Percentiles rank a stretch among this genome's conserved stretches.
Evolutionary conservation across 2,329 filamentous ascomycete genomes (phyloP).

Genomic region (Plenodomus biglobosus): DNA sequence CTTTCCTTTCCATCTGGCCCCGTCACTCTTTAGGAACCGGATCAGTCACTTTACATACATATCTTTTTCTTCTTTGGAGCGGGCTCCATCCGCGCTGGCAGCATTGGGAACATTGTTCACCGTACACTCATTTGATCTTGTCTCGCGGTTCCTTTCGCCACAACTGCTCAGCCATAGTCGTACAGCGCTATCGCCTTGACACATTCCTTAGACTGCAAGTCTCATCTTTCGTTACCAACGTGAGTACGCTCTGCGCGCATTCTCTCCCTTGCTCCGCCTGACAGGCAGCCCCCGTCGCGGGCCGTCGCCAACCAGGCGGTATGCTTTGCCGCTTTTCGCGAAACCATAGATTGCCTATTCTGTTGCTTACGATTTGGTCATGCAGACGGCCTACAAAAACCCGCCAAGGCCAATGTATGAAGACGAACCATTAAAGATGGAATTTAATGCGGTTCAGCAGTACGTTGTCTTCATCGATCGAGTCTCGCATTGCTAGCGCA

Average conservation of each 20-base stretch:
- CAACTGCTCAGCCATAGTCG: slow-evolving; percentile 32
- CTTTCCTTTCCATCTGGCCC: slow-evolving; percentile 42
- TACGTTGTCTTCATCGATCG: slow-evolving; percentile 25
- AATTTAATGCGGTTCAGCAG: slow-evolving; percentile 48
- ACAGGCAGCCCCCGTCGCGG: slow-evolving; percentile 18
- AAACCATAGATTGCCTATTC: slow-evolving; percentile 22
- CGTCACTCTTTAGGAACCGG: slow-evolving; percentile 43
- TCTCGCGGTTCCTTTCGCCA: slow-evolving; percentile 26
- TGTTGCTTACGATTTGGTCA: slow-evolving; percentile 29
- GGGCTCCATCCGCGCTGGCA: slow-evolving; percentile 46
- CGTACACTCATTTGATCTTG: slow-evolving; percentile 43
- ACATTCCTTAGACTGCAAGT: slow-evolving; percentile 40
- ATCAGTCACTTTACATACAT: slow-evolving; percentile 36
- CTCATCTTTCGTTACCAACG: slow-evolving; percentile 26
- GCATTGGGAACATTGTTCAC: slow-evolving; percentile 42
- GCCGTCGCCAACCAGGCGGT: slow-evolving; percentile 25
- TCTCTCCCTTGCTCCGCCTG: slow-evolving; percentile 32
- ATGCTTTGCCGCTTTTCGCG: slow-evolving; percentile 17
- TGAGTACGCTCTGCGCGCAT: slow-evolving; percentile 28
- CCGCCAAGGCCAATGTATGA: slow-evolving; percentile 26
- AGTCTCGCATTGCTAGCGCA: slow-evolving; percentile 1
- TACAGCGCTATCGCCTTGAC: slow-evolving; percentile 38
- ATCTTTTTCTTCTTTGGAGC: slow-evolving; percentile 36
- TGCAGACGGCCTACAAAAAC: slow-evolving; percentile 23
- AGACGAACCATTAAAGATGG: slow-evolving; percentile 41